Base-by-base conservation (phyloP, 1,284 basidiomycete genomes). In the Apiotrichum siamense region DNA sequence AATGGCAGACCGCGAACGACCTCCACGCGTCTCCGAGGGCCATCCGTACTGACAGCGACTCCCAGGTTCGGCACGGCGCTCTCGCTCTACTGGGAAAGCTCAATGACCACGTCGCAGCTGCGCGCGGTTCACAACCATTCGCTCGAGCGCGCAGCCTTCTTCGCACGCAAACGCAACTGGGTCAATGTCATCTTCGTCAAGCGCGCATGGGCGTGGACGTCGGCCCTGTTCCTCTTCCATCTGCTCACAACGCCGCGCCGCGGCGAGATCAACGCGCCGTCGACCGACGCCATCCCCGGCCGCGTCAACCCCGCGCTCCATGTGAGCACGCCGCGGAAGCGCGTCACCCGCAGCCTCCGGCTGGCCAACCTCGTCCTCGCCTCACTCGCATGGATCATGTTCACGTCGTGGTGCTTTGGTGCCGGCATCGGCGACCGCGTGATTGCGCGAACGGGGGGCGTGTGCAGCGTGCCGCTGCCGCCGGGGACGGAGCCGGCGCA, bases 401-500 rank as follows among this genome's bases (percentile, higher is more conserved):
- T 90, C 76, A 85, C 88, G 3, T 78, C 78, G 48, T 96, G 90
- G 91, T 94, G 93, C 78, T 92, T 96, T 63, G 92, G 93, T 0
- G 88, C 91, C 4, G 79, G 87, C 0, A 72, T 97, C 42, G 72
- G 89, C 27, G 84, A 88, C 49, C 83, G 91, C 24, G 72, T 93
- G 58, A 80, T 83, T 50, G 74, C 82, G n/a, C 75, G 78, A 7
- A 85, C 87, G 0, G 93, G 93, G 1, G 93, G 86, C 1, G 80
- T 85, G 62, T 97, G 93, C 64, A 77, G 88, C 12, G 74, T 88
- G 13, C 66, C 77, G 18, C 69, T 88, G 7, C 86, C 86, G 1
- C 36, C 43, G 3, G 58, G 56, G 21, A 45, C 59, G 23, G 58
- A 57, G 24, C n/a, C 38, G 5, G 40, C 37, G 9, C 35, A 44